Base-by-base conservation (phyloP, 2,329 filamentous ascomycete genomes). In the Penicillium sp. region DNA sequence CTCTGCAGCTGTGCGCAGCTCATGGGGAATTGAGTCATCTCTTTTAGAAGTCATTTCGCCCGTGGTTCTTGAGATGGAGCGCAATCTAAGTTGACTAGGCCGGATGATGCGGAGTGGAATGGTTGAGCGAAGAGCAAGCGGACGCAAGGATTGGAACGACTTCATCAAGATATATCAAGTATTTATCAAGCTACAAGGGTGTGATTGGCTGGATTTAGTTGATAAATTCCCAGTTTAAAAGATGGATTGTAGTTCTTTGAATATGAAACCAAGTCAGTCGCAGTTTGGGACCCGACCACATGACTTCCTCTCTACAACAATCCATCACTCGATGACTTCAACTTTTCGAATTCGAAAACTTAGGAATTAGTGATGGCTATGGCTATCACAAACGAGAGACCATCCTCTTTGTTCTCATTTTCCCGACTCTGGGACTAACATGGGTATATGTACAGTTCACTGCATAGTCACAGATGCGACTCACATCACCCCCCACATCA, bases 1-100 rank as follows among this genome's bases (percentile, higher is more conserved):
- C 69, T 94, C 88, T 39, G 82, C 75, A 3, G 88, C 87, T 11
- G 91, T 95, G 52, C 90, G 83, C 63, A 91, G 84, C 58, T 88
- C 78, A 68, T 94, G 90, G 21, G 78, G 76, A 45, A 76, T 67
- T 1, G 71, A 75, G 50, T 72, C 68, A 60, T 75, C 73, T 40
- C 65, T 67, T 34, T 60, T 58, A 21, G 67, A 63, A 53, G 60
- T 71, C 70, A 73, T 74, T 43, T 62, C 58, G 61, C 46, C 27
- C 31, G 31, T 47, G 9, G 19, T 46, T 44, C n/a, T 38, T 33
- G 52, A 52, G 19, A 52, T 57, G 21, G 45, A 50, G 39, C 15
- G 53, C 38, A 48, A 23, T 25, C 13, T 31, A 25, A 25, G 39
- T 41, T 48, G 55, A 47, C 54, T 48, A 44, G 46, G 27, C 10